Percentiles rank a stretch among this genome's conserved stretches.
These are phyloP conservation scores for Jasminum sambac DNA, from an alignment of 257 asterid genomes.

Conservation along the genomic window DNA sequence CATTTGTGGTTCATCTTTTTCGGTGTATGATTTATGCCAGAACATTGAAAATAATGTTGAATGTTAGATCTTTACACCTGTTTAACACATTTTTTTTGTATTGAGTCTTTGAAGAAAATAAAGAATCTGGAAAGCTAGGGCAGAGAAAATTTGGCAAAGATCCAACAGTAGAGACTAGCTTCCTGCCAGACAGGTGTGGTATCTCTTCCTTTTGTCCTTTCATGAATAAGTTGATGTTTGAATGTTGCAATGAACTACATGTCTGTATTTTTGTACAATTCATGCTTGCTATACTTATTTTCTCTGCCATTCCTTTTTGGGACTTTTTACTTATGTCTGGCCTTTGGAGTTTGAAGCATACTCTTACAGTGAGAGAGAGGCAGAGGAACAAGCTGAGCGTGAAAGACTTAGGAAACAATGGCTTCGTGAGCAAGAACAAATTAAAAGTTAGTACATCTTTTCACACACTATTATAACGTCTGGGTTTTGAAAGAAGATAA, in stretches of 20 bases:
- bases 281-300: background rate
- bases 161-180: slow-evolving; percentile 97
- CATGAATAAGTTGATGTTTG: slow-evolving; percentile 10
- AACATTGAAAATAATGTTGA: background rate
- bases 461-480: slow-evolving; percentile 13
- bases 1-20: background rate
- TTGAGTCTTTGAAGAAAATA: slow-evolving; percentile 41
- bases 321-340: slow-evolving; percentile 49
- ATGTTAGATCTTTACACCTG: background rate
- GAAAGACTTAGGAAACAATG: slow-evolving; percentile 93
- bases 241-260: background rate
- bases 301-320: slow-evolving; percentile 24
- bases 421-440: slow-evolving; percentile 85
- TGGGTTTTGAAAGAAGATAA: slow-evolving; percentile 13
- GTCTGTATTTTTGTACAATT: background rate
- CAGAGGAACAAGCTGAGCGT: slow-evolving; percentile 99
- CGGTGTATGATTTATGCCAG: background rate
- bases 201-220: slow-evolving; percentile 26
- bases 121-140: slow-evolving; percentile 45
- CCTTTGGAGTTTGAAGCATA: slow-evolving; percentile 77
- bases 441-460: slow-evolving; percentile 58
- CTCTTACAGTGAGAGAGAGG: slow-evolving; percentile 99
- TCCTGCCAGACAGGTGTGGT: slow-evolving; percentile 93
- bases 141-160: slow-evolving; percentile 75
- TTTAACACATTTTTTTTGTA: slow-evolving; percentile 18